phyloP scores from a whole-genome alignment of 208 protist genomes.

The Acanthamoeba triangularis region DNA sequence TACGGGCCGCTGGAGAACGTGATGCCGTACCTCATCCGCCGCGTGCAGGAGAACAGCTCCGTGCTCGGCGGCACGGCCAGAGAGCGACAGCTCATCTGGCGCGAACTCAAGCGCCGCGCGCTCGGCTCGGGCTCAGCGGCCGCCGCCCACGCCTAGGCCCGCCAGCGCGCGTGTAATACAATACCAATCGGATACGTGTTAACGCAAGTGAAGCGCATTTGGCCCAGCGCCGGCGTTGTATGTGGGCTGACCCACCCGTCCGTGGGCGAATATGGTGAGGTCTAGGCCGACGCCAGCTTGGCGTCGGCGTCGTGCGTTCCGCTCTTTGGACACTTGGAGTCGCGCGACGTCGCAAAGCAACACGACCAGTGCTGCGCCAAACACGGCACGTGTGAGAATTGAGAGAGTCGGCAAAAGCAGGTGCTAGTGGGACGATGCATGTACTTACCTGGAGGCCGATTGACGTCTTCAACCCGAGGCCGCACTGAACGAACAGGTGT shows the following conservation, averaged over 20 bases:
- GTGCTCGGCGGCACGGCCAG: conserved; percentile 44
- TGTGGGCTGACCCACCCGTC: no score
- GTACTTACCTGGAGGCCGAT: conserved; percentile 23
- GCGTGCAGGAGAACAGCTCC: conserved; percentile 66
- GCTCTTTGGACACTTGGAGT: conserved; percentile 48
- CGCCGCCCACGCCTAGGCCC: no score
- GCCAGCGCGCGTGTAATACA: no score
- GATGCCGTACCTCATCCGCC: conserved; percentile 69
- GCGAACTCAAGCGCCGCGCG: conserved; percentile 19
- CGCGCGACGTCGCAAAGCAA: background rate
- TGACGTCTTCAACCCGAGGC: conserved; percentile 14
- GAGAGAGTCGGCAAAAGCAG: background rate
- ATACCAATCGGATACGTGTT: no score
- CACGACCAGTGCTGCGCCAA: conserved; percentile 40
- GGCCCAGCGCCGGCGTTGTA: no score
- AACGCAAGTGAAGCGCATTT: no score
- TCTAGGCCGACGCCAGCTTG: background rate
- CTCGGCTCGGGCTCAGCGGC: background rate
- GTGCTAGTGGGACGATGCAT: no score
- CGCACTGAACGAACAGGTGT: background rate
- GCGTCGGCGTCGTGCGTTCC: background rate
- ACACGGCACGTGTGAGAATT: background rate
- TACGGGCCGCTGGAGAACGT: conserved; percentile 64
- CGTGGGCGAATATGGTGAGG: no score
- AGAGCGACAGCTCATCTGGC: conserved; percentile 37